Base-by-base conservation (phyloP, 2,329 filamentous ascomycete genomes). In the Aspergillus sp. region DNA sequence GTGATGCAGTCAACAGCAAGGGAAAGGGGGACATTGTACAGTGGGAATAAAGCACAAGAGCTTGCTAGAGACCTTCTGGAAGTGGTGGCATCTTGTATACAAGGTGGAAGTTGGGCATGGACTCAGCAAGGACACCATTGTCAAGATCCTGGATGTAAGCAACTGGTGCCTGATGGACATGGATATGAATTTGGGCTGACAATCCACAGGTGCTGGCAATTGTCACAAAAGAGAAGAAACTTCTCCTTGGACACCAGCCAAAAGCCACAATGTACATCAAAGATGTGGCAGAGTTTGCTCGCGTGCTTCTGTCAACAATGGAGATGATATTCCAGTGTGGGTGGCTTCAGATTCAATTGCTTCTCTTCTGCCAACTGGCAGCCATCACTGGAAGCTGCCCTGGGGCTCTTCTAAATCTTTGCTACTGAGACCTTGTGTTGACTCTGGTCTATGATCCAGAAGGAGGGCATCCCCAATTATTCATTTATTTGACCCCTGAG, bases 191-290 rank as follows among this genome's bases (percentile, higher is more conserved):
- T 35, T 43, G 10, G 26, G 19, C 53, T 58, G 41, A 59, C 45
- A 2, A 7, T 50, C 30, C 38, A 41, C 51, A 64, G 59, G 43
- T 64, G 4, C 29, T 65, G 36, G 57, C 56, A 5, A 45, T 58
- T 30, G 48, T 65, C 28, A 50, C 53, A 6, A 49, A 29, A 41
- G 50, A 64, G 27, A 59, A 66, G 42, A 46, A 54, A 1, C 54
- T 66, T 33, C 46, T 44, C 4, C 46, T 59, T 30, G 38, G 48
- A 29, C n/a, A 46, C 28, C 45, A 51, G 26, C 53, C 50, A 34
- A 66, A 64, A 55, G 50, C 49, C 29, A 62, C 50, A 4, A 65
- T 66, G 48, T 65, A 60, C 49, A 50, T 64, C 40, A 49, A 65
- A 48, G 59, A 65, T 53, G 47, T 66, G 10, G 54, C 54, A n/a